Conservation (phyloP, 257 asterid genomes). For the Nyctanthes arbortristis region DNA sequence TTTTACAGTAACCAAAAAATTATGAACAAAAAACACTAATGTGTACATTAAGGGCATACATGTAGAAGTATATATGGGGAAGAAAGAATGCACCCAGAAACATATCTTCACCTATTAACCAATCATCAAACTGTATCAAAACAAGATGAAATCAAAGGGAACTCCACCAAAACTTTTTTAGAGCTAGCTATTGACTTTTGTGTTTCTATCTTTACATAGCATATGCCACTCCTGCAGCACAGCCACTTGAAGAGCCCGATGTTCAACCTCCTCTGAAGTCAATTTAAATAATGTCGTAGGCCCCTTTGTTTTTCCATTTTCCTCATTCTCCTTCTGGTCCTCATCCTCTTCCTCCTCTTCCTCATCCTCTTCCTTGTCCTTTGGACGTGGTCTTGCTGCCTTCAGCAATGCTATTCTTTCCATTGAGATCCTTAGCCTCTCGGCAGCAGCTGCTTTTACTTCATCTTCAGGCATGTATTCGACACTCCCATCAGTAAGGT, state of each 20-base stretch:
- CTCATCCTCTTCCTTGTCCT: constrained; percentile 46
- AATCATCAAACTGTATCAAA: background rate
- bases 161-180: background rate
- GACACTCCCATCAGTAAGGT: constrained; percentile 81
- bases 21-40: background rate
- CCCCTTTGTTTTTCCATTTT: constrained; percentile 52
- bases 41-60: background rate
- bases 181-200: constrained; percentile 42
- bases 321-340: constrained; percentile 32
- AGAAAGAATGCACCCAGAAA: background rate
- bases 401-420: constrained; percentile 77
- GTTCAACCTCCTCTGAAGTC: constrained; percentile 81
- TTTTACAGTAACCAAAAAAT: background rate
- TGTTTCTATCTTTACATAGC: constrained; percentile 68
- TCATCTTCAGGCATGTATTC: constrained; percentile 92
- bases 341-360: constrained; percentile 40
- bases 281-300: constrained; percentile 65
- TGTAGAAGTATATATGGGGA: background rate
- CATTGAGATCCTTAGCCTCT: constrained; percentile 77
- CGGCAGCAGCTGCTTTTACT: constrained; percentile 78
- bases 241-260: constrained; percentile 83
- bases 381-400: constrained; percentile 77
- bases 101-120: background rate
- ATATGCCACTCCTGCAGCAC: constrained; percentile 85
- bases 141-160: background rate